Base-by-base conservation (phyloP, 176 grass and related monocot genomes). In the Bolboschoenus planiculmis region DNA sequence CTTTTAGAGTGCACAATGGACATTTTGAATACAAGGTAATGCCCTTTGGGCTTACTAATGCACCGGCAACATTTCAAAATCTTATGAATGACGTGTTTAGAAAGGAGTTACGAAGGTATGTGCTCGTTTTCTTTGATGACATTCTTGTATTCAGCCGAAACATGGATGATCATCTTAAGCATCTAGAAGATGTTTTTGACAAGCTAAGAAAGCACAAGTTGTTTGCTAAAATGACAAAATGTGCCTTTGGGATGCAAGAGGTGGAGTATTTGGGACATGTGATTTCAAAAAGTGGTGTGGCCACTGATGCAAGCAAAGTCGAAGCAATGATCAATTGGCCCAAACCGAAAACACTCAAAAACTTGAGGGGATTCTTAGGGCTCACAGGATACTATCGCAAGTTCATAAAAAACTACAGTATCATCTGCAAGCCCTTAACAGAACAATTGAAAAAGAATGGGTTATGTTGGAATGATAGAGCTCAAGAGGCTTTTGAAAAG, bases 171-270 rank as follows among this genome's bases (percentile, higher is more conserved):
- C 79, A 82, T 42, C 2, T 36, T 4, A 13, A 46, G 5, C 79
- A 61, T 11, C 18, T 82, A 4, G 11, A 11, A 20, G 3, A 7
- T 1, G 53, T 21, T 10, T 26, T 82, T 42, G 1, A 82, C 15
- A 42, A 29, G 16, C 11, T 82, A 1, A 35, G 23, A 10, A 3
- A 42, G 11, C 8, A 82, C 14, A 0, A 82, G 40, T 27, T 82
- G 14, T 82, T n/a, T 11, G 79, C 51, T 42, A 82, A 82, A 3
- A 62, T 40, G 13, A 44, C n/a, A 5, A 82, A 82, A 23, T 82
- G 79, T 43, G 56, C 7, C 10, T 82, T 82, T 63, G 55, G 54
- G 5, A 3, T 65, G 29, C 21, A 1, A 35, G 5, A 57, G 6
- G 20, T 82, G 1, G 29, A 42, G 2, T 64, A 62, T 4, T 46